Evolutionary conservation across 306 rosid species (phyloP).

Genomic region (Sesbania bispinosa): DNA sequence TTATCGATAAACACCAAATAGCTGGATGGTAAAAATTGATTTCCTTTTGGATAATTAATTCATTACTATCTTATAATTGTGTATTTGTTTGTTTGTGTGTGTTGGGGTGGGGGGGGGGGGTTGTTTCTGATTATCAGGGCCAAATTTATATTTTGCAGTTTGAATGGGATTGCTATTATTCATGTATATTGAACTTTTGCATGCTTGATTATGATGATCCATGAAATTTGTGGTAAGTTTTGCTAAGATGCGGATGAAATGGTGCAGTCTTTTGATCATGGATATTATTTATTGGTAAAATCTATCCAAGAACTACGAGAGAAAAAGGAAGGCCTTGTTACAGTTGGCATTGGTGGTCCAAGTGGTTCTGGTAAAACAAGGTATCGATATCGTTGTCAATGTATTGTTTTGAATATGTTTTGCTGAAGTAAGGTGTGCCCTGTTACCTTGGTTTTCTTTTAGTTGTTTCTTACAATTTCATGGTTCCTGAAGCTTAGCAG

Average conservation of each 20-base stretch:
- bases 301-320: constrained; percentile 97
- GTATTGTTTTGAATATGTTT: constrained; percentile 9
- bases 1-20: not conserved
- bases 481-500: constrained; percentile 89
- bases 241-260: constrained; percentile 33
- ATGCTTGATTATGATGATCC: constrained; percentile 17
- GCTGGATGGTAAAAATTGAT: not conserved
- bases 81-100: not conserved
- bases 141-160: not conserved
- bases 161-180: not conserved
- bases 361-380: constrained; percentile 98
- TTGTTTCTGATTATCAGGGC: not conserved
- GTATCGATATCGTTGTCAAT: constrained; percentile 31
- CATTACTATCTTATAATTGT: not conserved
- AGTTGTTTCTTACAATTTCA: constrained; percentile 24
- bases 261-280: constrained; percentile 96
- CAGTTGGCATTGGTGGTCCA: constrained; percentile 97
- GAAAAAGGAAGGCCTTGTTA: constrained; percentile 82
- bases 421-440: constrained; percentile 11
- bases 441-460: constrained; percentile 26
- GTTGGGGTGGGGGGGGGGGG: not conserved
- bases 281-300: constrained; percentile 88
- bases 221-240: not conserved
- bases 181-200: constrained; percentile 4
- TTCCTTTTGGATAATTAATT: not conserved